Percentiles rank a stretch among this genome's conserved stretches.
phyloP scores from a whole-genome alignment of 495 filamentous ascomycete genomes.

The Xylona heveae region DNA sequence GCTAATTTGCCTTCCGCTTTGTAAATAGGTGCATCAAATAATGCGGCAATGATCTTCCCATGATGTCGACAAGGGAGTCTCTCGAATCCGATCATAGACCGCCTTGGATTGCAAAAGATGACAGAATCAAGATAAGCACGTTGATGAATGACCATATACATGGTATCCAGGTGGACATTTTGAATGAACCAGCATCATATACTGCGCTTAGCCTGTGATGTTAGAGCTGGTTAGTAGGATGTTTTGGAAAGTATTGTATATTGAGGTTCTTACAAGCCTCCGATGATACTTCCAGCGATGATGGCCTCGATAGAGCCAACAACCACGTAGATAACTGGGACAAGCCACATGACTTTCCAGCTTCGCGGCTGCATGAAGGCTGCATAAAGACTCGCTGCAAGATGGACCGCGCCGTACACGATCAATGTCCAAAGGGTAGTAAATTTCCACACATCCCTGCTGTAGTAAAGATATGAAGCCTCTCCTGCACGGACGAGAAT shows the following conservation, averaged over 20 bases:
- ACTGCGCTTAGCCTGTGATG: slow-evolving; percentile 60
- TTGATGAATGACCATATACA: slow-evolving; percentile 89
- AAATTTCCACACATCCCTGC: slow-evolving; percentile 72
- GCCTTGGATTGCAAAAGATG: slow-evolving; percentile 90
- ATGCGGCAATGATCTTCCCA: too few relatives aligned
- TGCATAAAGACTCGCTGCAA: slow-evolving; percentile 49
- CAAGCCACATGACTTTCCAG: slow-evolving; percentile 56
- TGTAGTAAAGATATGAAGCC: slow-evolving; percentile 48
- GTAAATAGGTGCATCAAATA: too few relatives aligned
- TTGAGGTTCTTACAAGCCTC: slow-evolving; percentile 50
- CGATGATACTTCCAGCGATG: slow-evolving; percentile 74
- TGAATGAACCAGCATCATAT: slow-evolving; percentile 71
- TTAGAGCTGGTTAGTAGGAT: not conserved
- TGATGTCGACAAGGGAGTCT: too few relatives aligned
- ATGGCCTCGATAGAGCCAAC: slow-evolving; percentile 65
- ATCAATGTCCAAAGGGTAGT: slow-evolving; percentile 78
- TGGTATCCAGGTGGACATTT: slow-evolving; percentile 95
- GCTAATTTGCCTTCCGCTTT: too few relatives aligned
- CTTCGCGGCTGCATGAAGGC: slow-evolving; percentile 44
- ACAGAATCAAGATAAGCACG: slow-evolving; percentile 69
- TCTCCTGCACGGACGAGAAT: slow-evolving; percentile 27
- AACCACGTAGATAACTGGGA: slow-evolving; percentile 53
- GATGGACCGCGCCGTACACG: slow-evolving; percentile 41
- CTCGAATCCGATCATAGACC: slow-evolving; percentile 36
- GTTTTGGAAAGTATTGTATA: not conserved